Evolutionary conservation across 208 protist genomes (phyloP).

Genomic region (Leishmania braziliensis): DNA sequence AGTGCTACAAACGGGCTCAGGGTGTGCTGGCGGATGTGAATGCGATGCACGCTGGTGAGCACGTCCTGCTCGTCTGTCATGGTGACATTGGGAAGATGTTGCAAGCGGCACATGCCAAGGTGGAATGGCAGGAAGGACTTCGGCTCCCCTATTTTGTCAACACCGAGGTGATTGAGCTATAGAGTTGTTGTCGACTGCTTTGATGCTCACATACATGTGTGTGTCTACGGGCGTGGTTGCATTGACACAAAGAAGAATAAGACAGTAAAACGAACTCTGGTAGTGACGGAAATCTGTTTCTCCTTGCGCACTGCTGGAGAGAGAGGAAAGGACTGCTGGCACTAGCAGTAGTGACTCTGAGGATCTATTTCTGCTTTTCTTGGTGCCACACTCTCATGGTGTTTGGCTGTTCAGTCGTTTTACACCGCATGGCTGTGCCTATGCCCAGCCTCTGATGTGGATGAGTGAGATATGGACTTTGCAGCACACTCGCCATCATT

Average conservation of each 20-base stretch:
- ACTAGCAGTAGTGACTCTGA: not conserved
- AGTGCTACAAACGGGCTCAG: slow-evolving; percentile 67
- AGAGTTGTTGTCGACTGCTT: not conserved
- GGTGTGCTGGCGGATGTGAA: slow-evolving; percentile 67
- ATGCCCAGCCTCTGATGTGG: not conserved
- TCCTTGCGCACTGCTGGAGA: not conserved
- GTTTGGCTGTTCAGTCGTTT: not conserved
- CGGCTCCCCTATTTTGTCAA: slow-evolving; percentile 81
- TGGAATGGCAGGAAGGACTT: slow-evolving; percentile 76
- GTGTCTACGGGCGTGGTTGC: not conserved
- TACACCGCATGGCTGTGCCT: not conserved
- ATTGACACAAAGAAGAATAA: not conserved
- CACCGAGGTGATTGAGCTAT: slow-evolving; percentile 71
- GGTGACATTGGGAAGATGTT: slow-evolving; percentile 94
- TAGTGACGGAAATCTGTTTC: not conserved
- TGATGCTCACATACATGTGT: not conserved
- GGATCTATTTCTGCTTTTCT: not conserved
- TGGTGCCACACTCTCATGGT: no score
- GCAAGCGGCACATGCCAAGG: slow-evolving; percentile 53
- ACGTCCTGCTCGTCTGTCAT: slow-evolving; percentile 86
- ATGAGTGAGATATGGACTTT: not conserved
- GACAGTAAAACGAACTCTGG: not conserved
- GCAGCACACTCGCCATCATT: not conserved
- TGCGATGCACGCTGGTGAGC: slow-evolving; percentile 51
- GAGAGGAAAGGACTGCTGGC: not conserved